These are phyloP conservation scores for Penicillium canescens DNA, from an alignment of 495 filamentous ascomycete genomes.

Conservation along the genomic window DNA sequence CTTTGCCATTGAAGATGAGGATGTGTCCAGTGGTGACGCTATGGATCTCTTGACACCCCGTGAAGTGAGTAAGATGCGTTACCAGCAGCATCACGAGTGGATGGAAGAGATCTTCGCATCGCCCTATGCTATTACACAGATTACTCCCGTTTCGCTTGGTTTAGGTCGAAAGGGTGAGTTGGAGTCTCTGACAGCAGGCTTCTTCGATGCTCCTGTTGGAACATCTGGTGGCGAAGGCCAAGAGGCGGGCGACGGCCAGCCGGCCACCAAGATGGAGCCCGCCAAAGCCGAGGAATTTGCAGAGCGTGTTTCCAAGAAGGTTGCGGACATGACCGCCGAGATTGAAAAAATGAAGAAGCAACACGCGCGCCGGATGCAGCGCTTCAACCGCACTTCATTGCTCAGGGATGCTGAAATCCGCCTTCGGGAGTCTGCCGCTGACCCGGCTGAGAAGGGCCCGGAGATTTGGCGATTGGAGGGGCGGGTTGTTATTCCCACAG, in stretches of 20 bases:
- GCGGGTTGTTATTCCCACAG: conserved; percentile 45
- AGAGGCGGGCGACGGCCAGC: conserved; percentile 43
- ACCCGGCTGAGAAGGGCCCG: conserved; percentile 51
- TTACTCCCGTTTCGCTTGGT: conserved; percentile 84
- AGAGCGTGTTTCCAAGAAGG: conserved; percentile 65
- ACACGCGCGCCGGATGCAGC: conserved; percentile 72
- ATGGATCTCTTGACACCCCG: conserved; percentile 86
- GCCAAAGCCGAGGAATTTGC: conserved; percentile 75
- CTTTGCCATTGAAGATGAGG: conserved; percentile 77
- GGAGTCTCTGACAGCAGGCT: conserved; percentile 74
- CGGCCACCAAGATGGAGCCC: conserved; percentile 62
- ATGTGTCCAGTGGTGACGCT: conserved; percentile 78
- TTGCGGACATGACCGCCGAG: conserved; percentile 68
- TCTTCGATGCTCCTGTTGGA: conserved; percentile 62
- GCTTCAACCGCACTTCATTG: conserved; percentile 64
- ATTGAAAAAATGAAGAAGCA: conserved; percentile 78
- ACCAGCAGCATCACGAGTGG: conserved; percentile 96
- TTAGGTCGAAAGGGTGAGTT: conserved; percentile 86
- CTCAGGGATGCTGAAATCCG: conserved; percentile 63
- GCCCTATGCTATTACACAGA: conserved; percentile 76
- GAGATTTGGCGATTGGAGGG: conserved; percentile 69
- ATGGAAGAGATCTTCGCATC: conserved; percentile 97
- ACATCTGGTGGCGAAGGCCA: conserved; percentile 34
- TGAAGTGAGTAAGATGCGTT: conserved; percentile 81
- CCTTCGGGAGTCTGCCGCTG: conserved; percentile 52